These are phyloP conservation scores for Trichoderma aggressivum DNA, from an alignment of 2,329 filamentous ascomycete genomes.

Conservation along the genomic window DNA sequence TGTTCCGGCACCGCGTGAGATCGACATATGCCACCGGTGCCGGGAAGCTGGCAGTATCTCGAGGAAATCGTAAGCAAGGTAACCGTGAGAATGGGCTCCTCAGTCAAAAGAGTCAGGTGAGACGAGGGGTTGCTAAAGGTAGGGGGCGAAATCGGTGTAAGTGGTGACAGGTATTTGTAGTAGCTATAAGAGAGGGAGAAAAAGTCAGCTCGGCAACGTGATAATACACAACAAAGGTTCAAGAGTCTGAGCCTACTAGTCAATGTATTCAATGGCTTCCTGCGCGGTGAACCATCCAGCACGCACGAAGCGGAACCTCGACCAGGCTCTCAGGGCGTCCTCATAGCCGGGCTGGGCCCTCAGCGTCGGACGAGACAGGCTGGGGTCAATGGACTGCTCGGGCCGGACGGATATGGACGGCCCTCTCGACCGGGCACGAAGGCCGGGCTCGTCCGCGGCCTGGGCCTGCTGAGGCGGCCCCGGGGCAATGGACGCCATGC, in stretches of 20 bases:
- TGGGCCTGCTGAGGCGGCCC: conserved; percentile 21
- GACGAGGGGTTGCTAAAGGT: conserved; percentile 81
- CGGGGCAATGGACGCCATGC: conserved; percentile 26
- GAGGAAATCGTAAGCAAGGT: conserved; percentile 90
- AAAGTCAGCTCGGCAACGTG: too few species aligned
- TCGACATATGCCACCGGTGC: conserved; percentile 76
- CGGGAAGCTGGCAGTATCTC: conserved; percentile 75
- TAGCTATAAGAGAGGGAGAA: conserved; percentile 56
- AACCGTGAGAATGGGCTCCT: conserved; percentile 90
- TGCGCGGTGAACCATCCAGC: conserved; percentile 94
- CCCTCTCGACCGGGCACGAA: conserved; percentile 10
- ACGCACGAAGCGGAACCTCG: conserved; percentile 87
- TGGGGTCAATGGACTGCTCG: conserved; percentile 44
- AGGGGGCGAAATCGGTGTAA: conserved; percentile 90
- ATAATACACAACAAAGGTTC: too few species aligned
- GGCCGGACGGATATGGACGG: conserved; percentile 20
- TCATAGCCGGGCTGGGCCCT: conserved; percentile 54
- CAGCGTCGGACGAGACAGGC: conserved; percentile 42
- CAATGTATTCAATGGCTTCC: conserved; percentile 90
- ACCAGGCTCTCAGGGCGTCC: conserved; percentile 82
- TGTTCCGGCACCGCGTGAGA: conserved; percentile 92
- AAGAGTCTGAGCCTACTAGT: conserved; percentile 65
- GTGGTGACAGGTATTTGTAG: conserved; percentile 83
- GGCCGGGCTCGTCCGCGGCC: not conserved
- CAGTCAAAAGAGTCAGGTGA: conserved; percentile 75